Evolutionary conservation across 148 eudicot genomes (phyloP).

Genomic region (Persicaria tinctoria): DNA sequence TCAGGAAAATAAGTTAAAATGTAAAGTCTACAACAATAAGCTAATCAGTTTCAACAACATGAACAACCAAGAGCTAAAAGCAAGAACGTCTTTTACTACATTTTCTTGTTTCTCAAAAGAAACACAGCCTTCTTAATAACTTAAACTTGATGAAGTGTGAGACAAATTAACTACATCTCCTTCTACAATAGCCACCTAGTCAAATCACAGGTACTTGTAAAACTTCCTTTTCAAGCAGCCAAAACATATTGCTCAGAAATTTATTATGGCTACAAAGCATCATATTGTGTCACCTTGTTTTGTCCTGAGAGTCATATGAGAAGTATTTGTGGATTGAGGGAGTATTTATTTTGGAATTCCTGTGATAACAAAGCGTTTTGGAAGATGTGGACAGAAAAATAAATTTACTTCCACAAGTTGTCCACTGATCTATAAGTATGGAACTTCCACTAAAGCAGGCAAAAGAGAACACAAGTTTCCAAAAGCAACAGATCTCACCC

Average conservation of each 20-base stretch:
- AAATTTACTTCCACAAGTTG: too few species aligned
- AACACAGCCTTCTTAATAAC: too few species aligned
- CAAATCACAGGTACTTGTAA: not conserved
- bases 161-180: not conserved
- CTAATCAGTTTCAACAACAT: not conserved
- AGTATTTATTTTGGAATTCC: too few species aligned
- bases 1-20: not conserved
- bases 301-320: not conserved
- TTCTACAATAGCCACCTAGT: not conserved
- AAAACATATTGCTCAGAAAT: too few species aligned
- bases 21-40: not conserved
- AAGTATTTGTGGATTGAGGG: not conserved
- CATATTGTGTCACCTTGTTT: not conserved
- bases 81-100: not conserved
- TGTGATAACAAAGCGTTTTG: too few species aligned
- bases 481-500: not conserved
- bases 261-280: not conserved
- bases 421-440: not conserved
- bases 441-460: not conserved
- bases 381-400: too few species aligned
- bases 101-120: not conserved
- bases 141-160: not conserved
- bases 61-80: not conserved
- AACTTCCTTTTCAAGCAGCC: too few species aligned
- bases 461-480: not conserved